phyloP scores from a whole-genome alignment of 352 stramenopile genomes.

The Globisporangium viniferum region DNA sequence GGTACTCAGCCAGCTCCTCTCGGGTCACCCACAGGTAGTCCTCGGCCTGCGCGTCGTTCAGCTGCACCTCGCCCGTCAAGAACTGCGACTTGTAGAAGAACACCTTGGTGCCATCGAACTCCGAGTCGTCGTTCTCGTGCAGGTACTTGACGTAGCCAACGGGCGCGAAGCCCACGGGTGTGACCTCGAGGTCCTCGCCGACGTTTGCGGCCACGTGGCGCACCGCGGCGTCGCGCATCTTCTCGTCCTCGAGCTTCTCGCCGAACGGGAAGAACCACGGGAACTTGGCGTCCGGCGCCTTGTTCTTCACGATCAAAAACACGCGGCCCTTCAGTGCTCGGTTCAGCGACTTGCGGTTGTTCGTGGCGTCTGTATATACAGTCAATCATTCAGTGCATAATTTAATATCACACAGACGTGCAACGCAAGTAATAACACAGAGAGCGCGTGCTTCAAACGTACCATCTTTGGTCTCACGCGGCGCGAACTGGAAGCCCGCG shows the following conservation, averaged over 20 bases:
- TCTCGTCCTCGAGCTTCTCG: conserved; percentile 60
- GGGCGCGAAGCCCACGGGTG: conserved; percentile 65
- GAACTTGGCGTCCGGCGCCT: conserved; percentile 41
- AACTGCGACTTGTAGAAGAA: conserved; percentile 88
- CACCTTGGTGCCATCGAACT: conserved; percentile 78
- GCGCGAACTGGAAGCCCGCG: conserved; percentile 71
- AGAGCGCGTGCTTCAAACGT: neutral
- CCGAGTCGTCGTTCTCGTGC: conserved; percentile 38
- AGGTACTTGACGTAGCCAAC: conserved; percentile 74
- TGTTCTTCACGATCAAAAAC: conserved; percentile 73
- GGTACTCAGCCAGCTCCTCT: conserved; percentile 71
- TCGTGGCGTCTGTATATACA: conserved; percentile 30
- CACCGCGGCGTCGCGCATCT: conserved; percentile 79
- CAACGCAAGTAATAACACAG: neutral
- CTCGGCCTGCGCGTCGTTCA: conserved; percentile 54
- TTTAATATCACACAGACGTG: neutral
- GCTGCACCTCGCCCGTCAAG: conserved; percentile 48
- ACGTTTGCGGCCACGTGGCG: conserved; percentile 46
- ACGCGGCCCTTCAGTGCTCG: conserved; percentile 76
- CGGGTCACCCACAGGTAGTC: conserved; percentile 86
- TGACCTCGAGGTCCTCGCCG: conserved; percentile 46
- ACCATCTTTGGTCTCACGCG: conserved; percentile 71
- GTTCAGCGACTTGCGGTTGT: conserved; percentile 88
- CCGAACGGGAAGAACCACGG: conserved; percentile 78
- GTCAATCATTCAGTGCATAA: neutral